Percentiles rank a stretch among this genome's conserved stretches.
phyloP scores from a whole-genome alignment of 1,284 basidiomycete genomes.

The Vanrija pseudolonga region DNA sequence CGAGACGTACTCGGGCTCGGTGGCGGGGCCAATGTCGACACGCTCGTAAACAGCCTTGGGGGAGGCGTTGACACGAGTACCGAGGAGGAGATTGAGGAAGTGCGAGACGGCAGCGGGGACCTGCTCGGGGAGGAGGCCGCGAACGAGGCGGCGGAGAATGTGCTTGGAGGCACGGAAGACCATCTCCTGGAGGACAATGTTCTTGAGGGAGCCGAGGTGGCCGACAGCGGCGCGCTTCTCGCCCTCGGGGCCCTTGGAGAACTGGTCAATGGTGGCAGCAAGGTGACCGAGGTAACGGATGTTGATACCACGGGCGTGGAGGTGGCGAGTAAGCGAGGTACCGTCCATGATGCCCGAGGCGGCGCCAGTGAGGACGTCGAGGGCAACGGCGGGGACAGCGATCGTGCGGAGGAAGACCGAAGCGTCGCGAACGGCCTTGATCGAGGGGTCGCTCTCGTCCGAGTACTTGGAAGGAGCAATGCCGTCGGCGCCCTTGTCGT shows the following conservation, averaged over 20 bases:
- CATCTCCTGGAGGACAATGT: conserved; percentile 55
- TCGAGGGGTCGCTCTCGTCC: conserved; percentile 53
- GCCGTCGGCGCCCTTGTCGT: conserved; percentile 22
- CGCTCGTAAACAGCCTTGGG: conserved; percentile 49
- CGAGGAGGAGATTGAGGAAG: conserved; percentile 60
- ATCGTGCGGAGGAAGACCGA: conserved; percentile 53
- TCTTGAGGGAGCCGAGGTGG: conserved; percentile 43
- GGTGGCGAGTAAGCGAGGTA: conserved; percentile 50
- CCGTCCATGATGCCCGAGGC: conserved; percentile 54
- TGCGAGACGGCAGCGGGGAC: conserved; percentile 52
- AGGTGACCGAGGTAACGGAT: conserved; percentile 57
- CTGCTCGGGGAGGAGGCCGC: conserved; percentile 46
- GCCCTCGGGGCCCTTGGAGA: conserved; percentile 42
- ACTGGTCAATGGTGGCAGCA: conserved; percentile 48
- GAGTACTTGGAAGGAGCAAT: conserved; percentile 36
- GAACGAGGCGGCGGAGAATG: conserved; percentile 51
- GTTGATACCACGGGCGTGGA: conserved; percentile 59
- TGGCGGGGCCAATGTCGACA: conserved; percentile 31
- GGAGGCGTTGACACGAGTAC: conserved; percentile 47
- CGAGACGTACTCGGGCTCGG: conserved; percentile 49
- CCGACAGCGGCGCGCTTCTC: conserved; percentile 28
- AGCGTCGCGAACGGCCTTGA: conserved; percentile 56
- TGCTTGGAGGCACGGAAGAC: conserved; percentile 57
- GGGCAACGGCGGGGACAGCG: conserved; percentile 52
- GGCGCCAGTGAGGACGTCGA: conserved; percentile 53